Evolutionary conservation across 75 land plant species (phyloP).

Genomic region (Cunninghamia lanceolata): DNA sequence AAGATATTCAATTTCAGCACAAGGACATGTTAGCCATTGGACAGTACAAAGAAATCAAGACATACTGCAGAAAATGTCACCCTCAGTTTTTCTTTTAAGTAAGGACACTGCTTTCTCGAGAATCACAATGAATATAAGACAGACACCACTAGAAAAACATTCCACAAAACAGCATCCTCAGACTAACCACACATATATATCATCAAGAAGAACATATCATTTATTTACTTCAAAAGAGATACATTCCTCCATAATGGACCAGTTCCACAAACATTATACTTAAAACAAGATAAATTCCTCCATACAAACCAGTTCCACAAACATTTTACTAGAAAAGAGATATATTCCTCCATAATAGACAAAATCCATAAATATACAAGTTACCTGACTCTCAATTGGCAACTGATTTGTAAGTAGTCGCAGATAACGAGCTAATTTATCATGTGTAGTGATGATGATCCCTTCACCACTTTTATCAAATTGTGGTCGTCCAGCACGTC

Average conservation of each 20-base stretch:
- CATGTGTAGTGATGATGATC: constrained; percentile 94
- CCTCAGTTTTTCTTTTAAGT: neutral
- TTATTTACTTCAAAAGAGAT: neutral
- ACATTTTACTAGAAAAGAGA: neutral
- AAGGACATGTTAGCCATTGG: neutral
- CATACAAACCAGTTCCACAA: neutral
- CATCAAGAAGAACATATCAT: neutral
- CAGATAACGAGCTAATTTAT: constrained; percentile 88
- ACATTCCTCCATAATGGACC: neutral
- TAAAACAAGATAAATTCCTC: neutral
- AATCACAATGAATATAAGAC: neutral
- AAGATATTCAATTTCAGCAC: neutral
- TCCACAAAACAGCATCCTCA: neutral
- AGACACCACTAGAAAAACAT: neutral
- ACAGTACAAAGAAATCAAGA: neutral
- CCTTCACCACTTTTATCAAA: constrained; percentile 99
- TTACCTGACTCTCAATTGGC: constrained; percentile 98
- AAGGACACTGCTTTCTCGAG: neutral
- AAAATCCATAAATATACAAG: neutral
- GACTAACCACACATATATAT: neutral
- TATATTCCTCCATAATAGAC: neutral
- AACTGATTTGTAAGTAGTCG: constrained; percentile 87
- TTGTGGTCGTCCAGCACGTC: constrained; percentile 99
- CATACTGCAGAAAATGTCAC: neutral
- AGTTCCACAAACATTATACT: neutral